Base-by-base conservation (phyloP, 768 basidiomycete genomes). In the Podaxis sp. region DNA sequence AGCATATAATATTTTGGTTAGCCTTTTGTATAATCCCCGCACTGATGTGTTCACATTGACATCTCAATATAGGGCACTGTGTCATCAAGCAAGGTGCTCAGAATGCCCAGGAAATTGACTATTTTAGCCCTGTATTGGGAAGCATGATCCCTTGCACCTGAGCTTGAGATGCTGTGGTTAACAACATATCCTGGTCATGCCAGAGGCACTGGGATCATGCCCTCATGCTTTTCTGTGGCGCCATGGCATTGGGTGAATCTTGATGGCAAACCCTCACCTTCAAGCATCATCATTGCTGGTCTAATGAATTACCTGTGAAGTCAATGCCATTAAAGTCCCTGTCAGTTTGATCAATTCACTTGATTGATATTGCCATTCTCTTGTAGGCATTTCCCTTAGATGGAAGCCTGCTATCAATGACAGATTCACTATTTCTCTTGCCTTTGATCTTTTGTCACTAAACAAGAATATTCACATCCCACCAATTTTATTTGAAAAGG, bases 371-470 rank as follows among this genome's bases (percentile, higher is more conserved):
- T 23, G 28, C 9, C 28, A 11, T 21, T 11, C 6, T 23, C 7
- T 25, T 4, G 25, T 21, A n/a, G 13, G 13, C 7, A 4, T 27
- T 23, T 25, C 25, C 47, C 16, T 32, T 18, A 36, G 18, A 50
- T 18, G 25, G 16, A 42, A 51, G 7, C 40, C 50, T 11, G 11
- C 23, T 35, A 10, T 42, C 4, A 36, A 5, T 2, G 44, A 36
- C 27, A 59, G 25, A 11, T 60, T 60, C 14, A 44, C 53, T 10
- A 35, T 60, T 16, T 21, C 50, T 16, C 13, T 60, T 21, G 40
- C 59, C 4, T 32, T 21, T 2, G 59, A 60, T 21, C 59, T 60
- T 9, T 60, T 51, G 11, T 51, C 59, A 1, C 27, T 60, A 18
- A 28, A 6, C 36, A 18, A 36, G 11, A 42, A 21, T 11, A 13